A percentile compares a stretch with the other conserved stretches of the same genome.
These are phyloP conservation scores for Magnusiomyces magnusii DNA, from an alignment of 1,139 yeast species.

Conservation along the genomic window DNA sequence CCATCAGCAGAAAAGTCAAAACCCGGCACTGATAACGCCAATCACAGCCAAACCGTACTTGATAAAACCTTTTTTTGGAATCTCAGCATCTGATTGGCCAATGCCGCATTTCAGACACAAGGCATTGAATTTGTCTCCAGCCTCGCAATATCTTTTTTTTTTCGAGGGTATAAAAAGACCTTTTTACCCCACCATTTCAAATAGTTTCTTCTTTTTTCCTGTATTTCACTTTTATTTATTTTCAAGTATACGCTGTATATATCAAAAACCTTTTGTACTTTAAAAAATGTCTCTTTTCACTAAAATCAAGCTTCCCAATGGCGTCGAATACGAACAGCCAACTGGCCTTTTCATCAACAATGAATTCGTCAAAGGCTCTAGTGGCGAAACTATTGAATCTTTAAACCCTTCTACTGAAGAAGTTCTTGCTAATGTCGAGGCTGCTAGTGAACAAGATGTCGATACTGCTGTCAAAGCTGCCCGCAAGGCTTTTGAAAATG, in stretches of 20 bases:
- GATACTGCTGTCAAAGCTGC: conserved; percentile 57
- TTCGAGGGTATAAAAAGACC: too few species aligned
- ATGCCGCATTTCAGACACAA: too few species aligned
- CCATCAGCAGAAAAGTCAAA: too few species aligned
- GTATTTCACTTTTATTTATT: background rate
- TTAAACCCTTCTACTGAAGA: conserved; percentile 42
- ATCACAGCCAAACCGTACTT: too few species aligned
- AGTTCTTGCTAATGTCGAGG: conserved; percentile 44
- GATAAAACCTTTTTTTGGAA: too few species aligned
- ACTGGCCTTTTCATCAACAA: conserved; percentile 77
- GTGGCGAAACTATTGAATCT: conserved; percentile 47
- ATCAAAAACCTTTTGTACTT: too few species aligned
- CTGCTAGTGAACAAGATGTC: conserved; percentile 49
- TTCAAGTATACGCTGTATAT: too few species aligned
- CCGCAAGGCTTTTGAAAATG: conserved; percentile 41
- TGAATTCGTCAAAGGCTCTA: conserved; percentile 57
- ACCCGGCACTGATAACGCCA: too few species aligned
- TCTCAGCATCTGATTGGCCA: too few species aligned
- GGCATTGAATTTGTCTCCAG: too few species aligned
- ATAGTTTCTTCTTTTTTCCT: background rate
- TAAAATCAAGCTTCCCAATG: conserved; percentile 49
- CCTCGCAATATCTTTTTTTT: too few species aligned
- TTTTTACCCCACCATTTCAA: too few species aligned
- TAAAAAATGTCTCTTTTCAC: conserved; percentile 8
- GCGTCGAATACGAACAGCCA: conserved; percentile 54